Base-by-base conservation (phyloP, 192 early-diverging fungal species). In the Chytriomyces hyalinus region DNA sequence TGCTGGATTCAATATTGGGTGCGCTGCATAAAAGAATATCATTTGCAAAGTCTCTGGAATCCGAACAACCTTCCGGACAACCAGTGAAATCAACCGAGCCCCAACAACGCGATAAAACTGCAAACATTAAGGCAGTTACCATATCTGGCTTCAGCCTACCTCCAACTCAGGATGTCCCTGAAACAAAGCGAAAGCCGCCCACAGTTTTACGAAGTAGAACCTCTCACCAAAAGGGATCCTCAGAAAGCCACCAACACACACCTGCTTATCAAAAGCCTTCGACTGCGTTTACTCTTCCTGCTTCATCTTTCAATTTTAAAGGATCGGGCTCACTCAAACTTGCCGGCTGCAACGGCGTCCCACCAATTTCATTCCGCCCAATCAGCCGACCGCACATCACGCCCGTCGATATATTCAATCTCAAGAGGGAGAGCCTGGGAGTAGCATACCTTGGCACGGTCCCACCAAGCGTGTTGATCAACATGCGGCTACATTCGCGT, bases 381-480 rank as follows among this genome's bases (percentile, higher is more conserved):
- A 15, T 20, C 9, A 28, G 26, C 15, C 49, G 50, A 9, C 53
- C 53, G 15, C 69, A 71, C 50, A 51, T 71, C 50, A 71, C 26
- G 13, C 69, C 69, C n/a, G 47, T 57, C 50, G 69, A 71, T 43
- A 50, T 71, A 22, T 71, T 71, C 69, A 59, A 71, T 44, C 57
- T 71, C n/a, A 71, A 71, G 44, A 48, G 69, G 15, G 69, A 71
- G 20, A 57, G 20, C 53, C 13, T 57, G 5, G 53, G 53, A 20
- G 53, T 20, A 57, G 53, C 53, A 13, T n/a, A 20, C 3, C 53
- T 57, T 20, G 20, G 15, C 2, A 57, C 53, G 15, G 53, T 57
- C 15, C 53, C 53, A n/a, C 53, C 53, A 36, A 36, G 36, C 36
- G 36, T 36, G 36, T 36, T 36, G 36, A 36, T 36, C 36, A 36